Evolutionary conservation across 2,329 filamentous ascomycete species (phyloP).

Genomic region (Alternaria postmessia): DNA sequence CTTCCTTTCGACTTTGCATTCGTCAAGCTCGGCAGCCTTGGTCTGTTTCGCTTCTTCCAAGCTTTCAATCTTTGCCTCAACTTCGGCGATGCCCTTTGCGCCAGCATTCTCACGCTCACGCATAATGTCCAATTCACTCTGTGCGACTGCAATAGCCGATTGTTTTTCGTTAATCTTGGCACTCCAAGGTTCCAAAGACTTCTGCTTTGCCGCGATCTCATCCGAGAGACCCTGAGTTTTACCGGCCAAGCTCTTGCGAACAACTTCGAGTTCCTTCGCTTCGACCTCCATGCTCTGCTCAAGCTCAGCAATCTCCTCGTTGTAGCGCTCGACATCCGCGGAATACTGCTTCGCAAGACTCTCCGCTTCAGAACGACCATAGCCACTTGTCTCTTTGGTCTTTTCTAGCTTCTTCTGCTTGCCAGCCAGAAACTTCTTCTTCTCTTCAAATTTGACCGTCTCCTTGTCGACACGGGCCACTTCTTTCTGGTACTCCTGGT

Average conservation of each 20-base stretch:
- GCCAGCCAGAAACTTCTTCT: constrained; percentile 88
- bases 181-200: constrained; percentile 93
- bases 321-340: constrained; percentile 79
- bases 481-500: constrained; percentile 81
- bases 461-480: constrained; percentile 95
- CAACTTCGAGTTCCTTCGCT: constrained; percentile 81
- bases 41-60: constrained; percentile 75
- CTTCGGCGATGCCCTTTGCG: constrained; percentile 81
- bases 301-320: constrained; percentile 75
- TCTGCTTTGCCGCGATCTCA: constrained; percentile 90
- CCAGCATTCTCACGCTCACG: constrained; percentile 89
- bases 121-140: constrained; percentile 92
- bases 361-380: constrained; percentile 75
- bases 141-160: constrained; percentile 90
- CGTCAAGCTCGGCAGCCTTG: constrained; percentile 78
- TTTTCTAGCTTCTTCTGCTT: constrained; percentile 98
- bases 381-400: constrained; percentile 78
- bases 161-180: constrained; percentile 97
- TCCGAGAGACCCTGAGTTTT: constrained; percentile 96
- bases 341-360: constrained; percentile 80
- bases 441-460: constrained; percentile 96
- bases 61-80: constrained; percentile 76
- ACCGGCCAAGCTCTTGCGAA: constrained; percentile 87
- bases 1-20: constrained; percentile 75
- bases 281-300: constrained; percentile 80